Evolutionary conservation across 306 rosid genomes (phyloP).

Genomic region (Trifolium dubium): DNA sequence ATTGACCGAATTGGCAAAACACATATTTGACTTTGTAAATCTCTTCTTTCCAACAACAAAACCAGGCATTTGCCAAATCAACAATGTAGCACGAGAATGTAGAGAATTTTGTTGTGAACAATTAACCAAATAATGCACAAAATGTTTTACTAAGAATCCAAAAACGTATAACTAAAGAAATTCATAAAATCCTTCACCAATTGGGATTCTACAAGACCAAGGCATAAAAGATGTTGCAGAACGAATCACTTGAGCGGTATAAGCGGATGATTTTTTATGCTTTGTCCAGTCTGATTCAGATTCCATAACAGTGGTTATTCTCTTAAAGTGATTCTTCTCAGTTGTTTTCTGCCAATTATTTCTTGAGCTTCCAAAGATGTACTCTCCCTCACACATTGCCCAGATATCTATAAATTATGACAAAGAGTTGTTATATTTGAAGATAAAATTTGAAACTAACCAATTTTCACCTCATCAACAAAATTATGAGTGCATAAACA

Average conservation of each 20-base stretch:
- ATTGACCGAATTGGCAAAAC: constrained; percentile 56
- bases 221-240: constrained; percentile 76
- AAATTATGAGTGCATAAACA: constrained; percentile 18
- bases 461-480: constrained; percentile 13
- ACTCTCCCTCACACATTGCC: constrained; percentile 65
- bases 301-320: constrained; percentile 78
- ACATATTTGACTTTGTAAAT: constrained; percentile 60
- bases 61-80: constrained; percentile 55
- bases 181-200: constrained; percentile 84
- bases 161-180: constrained; percentile 51
- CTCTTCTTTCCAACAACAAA: constrained; percentile 74
- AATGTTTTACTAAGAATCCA: constrained; percentile 28
- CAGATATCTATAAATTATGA: constrained; percentile 50
- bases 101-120: constrained; percentile 43
- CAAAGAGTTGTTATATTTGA: constrained; percentile 36
- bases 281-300: constrained; percentile 75
- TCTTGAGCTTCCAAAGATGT: constrained; percentile 44
- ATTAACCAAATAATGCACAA: constrained; percentile 40
- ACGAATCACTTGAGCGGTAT: constrained; percentile 76
- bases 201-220: constrained; percentile 90
- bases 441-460: constrained; percentile 15
- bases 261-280: constrained; percentile 71
- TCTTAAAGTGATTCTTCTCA: constrained; percentile 45
- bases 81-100: constrained; percentile 35
- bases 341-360: constrained; percentile 41